A percentile compares a stretch with the other conserved stretches of the same genome.
Conservation (phyloP, 257 asterid species). For the Eustoma russellianum region DNA sequence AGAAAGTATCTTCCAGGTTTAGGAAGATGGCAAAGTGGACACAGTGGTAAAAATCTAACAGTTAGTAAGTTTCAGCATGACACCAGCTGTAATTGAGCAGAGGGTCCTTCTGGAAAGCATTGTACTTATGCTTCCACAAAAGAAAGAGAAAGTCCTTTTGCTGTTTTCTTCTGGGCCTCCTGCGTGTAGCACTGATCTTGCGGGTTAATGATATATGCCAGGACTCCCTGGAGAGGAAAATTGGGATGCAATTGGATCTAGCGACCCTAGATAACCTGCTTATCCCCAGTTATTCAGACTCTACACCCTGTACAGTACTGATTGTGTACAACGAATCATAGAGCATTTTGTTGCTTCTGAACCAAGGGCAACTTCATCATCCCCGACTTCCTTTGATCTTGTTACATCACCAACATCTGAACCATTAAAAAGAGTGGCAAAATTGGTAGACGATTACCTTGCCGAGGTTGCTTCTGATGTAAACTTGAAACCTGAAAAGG, state of each 20-base stretch:
- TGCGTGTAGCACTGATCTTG: constrained; percentile 76
- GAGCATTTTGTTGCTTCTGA: constrained; percentile 55
- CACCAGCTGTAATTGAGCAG: constrained; percentile 69
- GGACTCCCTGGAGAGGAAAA: constrained; percentile 60
- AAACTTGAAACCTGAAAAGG: constrained; percentile 67
- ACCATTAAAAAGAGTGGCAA: constrained; percentile 62
- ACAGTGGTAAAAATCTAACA: constrained; percentile 42
- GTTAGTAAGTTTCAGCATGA: constrained; percentile 81
- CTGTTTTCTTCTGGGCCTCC: constrained; percentile 70
- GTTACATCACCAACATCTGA: constrained; percentile 50
- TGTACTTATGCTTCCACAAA: constrained; percentile 60
- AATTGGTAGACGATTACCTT: constrained; percentile 68
- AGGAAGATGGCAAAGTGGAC: constrained; percentile 73
- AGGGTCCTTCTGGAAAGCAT: constrained; percentile 58
- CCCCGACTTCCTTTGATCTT: constrained; percentile 45
- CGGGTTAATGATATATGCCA: constrained; percentile 52
- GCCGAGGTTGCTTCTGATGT: constrained; percentile 97
- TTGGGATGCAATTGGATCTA: constrained; percentile 69
- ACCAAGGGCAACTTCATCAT: constrained; percentile 25
- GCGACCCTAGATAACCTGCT: constrained; percentile 69
- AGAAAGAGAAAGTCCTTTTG: constrained; percentile 76
- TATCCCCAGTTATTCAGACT: constrained; percentile 80
- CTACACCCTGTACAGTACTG: constrained; percentile 71
- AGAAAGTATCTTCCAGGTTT: constrained; percentile 82
- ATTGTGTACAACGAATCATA: constrained; percentile 73